Evolutionary conservation across 129 eudicot genomes (phyloP), one percentile per base, ranked within the genome.

Genomic region (Apium graveolens): DNA sequence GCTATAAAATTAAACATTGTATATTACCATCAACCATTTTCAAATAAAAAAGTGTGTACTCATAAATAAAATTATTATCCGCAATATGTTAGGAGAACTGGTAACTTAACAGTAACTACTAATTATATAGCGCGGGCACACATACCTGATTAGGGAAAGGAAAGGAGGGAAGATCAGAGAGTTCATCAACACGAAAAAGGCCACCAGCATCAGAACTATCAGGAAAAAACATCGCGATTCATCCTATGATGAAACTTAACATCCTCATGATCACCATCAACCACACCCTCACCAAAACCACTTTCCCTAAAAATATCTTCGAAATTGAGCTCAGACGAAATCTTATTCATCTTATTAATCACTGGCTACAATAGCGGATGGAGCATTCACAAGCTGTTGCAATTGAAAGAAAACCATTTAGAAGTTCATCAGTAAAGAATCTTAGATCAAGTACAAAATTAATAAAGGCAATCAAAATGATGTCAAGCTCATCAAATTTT

Each of bases 371-470:
- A 91, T 66, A 18, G 90, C 71, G 21, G 96, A 94, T 21, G 98
- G 98, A 42, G 98, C 98, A 80, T 79, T 94, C 85, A 89, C 78
- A 84, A 94, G 91, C 98, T 94, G 90, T 76, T 76, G 24, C 75
- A 81, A 43, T 45, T 37, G 69, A 70, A 37, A 17, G 12, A 11
- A 63, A 73, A 63, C 16, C 18, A 42, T 8, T 29, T 41, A 12
- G 39, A 26, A 65, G 39, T 73, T 13, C n/a, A 26, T 73, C 77
- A 44, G 60, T 20, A 16, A 31, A 29, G 3, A 13, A 31, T 13
- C 71, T 65, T 14, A 11, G 20, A 29, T 31, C 39, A 29, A 11
- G 21, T 65, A 27, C 26, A 31, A 10, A 65, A 65, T 32, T 5
- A 1, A 13, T 4, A 12, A 31, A 24, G 9, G 70, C 21, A 13